Conservation (phyloP, 108 stramenopile genomes). For the Stephanodiscus minutulus region DNA sequence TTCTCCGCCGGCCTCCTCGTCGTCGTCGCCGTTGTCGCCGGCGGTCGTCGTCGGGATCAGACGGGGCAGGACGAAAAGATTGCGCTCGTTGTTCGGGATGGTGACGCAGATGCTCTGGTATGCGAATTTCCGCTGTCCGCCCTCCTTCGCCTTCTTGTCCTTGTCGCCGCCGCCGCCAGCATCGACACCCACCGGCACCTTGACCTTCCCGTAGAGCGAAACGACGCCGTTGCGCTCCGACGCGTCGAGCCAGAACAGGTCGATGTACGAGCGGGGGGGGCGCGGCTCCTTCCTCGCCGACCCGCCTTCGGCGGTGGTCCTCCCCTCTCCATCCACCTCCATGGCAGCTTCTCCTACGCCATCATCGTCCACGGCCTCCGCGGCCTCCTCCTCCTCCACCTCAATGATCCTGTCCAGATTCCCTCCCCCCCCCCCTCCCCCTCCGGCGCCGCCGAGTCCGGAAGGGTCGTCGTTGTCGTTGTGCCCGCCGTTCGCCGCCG, state of each 20-base stretch:
- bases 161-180: neutral
- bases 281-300: too few relatives aligned
- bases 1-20: slow-evolving; percentile 36
- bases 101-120: slow-evolving; percentile 88
- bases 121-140: slow-evolving; percentile 39
- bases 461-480: neutral
- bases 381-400: slow-evolving; percentile 19
- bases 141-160: slow-evolving; percentile 22
- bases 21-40: slow-evolving; percentile 10
- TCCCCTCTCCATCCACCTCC: slow-evolving; percentile 9
- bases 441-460: neutral
- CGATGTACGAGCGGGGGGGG: slow-evolving; percentile 66
- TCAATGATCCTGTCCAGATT: slow-evolving; percentile 32
- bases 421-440: neutral
- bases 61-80: slow-evolving; percentile 93
- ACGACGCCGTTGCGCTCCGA: slow-evolving; percentile 89
- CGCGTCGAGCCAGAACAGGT: slow-evolving; percentile 97
- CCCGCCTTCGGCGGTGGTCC: slow-evolving; percentile 5
- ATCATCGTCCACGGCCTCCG: slow-evolving; percentile 2
- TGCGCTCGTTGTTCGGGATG: slow-evolving; percentile 82
- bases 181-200: slow-evolving; percentile 28
- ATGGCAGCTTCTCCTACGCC: too few relatives aligned
- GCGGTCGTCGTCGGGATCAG: slow-evolving; percentile 8
- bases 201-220: slow-evolving; percentile 93
- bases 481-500: slow-evolving; percentile 39